These are phyloP conservation scores for Ambrosia hybrid DNA, from an alignment of 140 eudicot species.

Conservation along the genomic window DNA sequence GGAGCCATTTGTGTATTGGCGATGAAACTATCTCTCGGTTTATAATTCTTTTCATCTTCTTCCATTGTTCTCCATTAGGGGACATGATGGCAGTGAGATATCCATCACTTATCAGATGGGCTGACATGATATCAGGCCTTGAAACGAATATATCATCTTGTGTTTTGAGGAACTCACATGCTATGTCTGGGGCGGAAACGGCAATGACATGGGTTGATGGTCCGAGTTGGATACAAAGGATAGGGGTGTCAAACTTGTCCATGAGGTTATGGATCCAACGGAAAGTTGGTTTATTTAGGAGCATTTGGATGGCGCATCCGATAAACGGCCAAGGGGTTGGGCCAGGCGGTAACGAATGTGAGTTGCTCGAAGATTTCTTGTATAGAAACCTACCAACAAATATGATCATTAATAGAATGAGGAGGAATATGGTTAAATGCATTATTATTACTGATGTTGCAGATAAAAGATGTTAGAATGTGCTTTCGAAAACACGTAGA, in stretches of 20 bases:
- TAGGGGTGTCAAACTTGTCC: conserved; percentile 34
- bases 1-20: conserved; percentile 14
- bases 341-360: conserved; percentile 6
- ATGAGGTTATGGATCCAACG: conserved; percentile 27
- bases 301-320: conserved; percentile 19
- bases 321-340: conserved; percentile 13
- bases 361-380: not conserved
- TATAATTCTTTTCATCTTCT: conserved; percentile 20
- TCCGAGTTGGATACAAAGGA: conserved; percentile 38
- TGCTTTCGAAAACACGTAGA: not conserved
- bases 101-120: conserved; percentile 25
- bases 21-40: conserved; percentile 5
- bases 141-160: conserved; percentile 32
- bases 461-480: not conserved
- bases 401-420: not conserved
- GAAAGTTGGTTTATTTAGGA: conserved; percentile 1
- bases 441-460: not conserved
- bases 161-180: conserved; percentile 35
- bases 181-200: conserved; percentile 37
- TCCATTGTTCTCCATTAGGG: conserved; percentile 8
- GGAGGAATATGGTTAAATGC: not conserved
- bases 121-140: conserved; percentile 35
- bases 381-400: not conserved
- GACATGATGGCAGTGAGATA: conserved; percentile 19
- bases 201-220: conserved; percentile 29